Evolutionary conservation across 352 stramenopile species (phyloP), one percentile per base, ranked within the genome.

Genomic region (Thraustochytrium striatum): DNA sequence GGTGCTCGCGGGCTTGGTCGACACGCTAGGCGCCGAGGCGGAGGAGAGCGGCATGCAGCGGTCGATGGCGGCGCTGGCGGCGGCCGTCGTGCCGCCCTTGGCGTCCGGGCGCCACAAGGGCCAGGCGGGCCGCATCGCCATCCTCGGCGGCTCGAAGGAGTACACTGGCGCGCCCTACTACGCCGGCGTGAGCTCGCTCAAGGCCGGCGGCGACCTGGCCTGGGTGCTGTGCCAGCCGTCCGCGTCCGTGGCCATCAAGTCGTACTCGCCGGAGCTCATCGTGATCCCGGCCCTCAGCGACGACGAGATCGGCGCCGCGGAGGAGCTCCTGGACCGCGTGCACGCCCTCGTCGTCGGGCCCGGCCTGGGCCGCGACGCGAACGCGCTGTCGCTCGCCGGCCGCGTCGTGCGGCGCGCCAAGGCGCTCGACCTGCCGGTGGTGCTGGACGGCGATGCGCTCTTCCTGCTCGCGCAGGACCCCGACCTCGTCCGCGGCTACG

Each of bases 101-200:
- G 68, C 32, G 25, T 33, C n/a, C 33, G 25, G n/a, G 13, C 21
- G 65, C n/a, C 65, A 75, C 52, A 75, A 80, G 58, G 70, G 70
- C 58, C 89, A 90, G 55, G 84, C 84, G 21, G 90, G 90, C 30
- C 82, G 89, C 35, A 85, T 99, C 30, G 96, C 90, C 16, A 87
- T 98, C 33, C 84, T 99, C 11, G 95, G 96, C 32, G 96, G 96
- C n/a, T 98, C 89, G 8, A 89, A 94, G 79, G 93, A 96, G 83
- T 99, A 98, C 87, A 98, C 95, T 11, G 96, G 96, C 25, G 96
- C 96, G 39, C 96, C 96, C 1, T 99, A 94, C 82, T 99, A 98
- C 85, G 94, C 95, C 0, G 94, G 91, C 5, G 91, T 97, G 62
- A 90, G 94, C 32, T 89, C 92, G 35, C 86, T 99, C 2, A 93